A percentile compares a stretch with the other conserved stretches of the same genome.
These are phyloP conservation scores for Endothia cerciana DNA, from an alignment of 2,329 filamentous ascomycete species.

Conservation along the genomic window DNA sequence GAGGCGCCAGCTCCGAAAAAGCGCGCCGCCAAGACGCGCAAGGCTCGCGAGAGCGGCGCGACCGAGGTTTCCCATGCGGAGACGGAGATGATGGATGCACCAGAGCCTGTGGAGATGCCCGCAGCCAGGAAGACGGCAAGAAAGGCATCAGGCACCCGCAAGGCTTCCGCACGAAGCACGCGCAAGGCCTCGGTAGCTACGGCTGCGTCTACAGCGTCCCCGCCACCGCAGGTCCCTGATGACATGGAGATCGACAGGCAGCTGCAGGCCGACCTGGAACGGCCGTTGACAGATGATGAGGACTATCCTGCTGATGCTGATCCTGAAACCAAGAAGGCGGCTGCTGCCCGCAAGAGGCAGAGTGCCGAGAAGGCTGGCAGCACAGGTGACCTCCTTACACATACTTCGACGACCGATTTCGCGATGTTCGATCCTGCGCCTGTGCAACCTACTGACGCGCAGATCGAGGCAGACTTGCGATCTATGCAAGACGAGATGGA, in stretches of 20 bases:
- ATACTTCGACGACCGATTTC: slow-evolving; percentile 42
- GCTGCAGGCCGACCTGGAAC: slow-evolving; percentile 67
- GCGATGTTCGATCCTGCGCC: slow-evolving; percentile 58
- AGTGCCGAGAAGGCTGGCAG: slow-evolving; percentile 33
- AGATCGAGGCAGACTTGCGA: slow-evolving; percentile 55
- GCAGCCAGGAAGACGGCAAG: slow-evolving; percentile 48
- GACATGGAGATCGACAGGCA: slow-evolving; percentile 70
- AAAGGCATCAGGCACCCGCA: slow-evolving; percentile 47
- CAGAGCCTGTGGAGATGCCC: slow-evolving; percentile 37
- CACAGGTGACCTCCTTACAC: slow-evolving; percentile 25
- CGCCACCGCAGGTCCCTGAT: slow-evolving; percentile 50
- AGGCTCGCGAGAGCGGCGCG: slow-evolving; percentile 52
- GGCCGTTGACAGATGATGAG: slow-evolving; percentile 58
- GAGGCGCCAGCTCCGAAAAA: slow-evolving; percentile 63
- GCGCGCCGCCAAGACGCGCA: slow-evolving; percentile 55
- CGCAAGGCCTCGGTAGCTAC: slow-evolving; percentile 47
- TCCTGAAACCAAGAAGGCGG: slow-evolving; percentile 48
- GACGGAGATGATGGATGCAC: slow-evolving; percentile 44
- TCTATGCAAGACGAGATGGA: slow-evolving; percentile 56
- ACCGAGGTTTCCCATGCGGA: slow-evolving; percentile 47
- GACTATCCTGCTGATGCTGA: slow-evolving; percentile 46
- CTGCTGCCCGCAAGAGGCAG: slow-evolving; percentile 35
- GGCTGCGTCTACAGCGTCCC: slow-evolving; percentile 45
- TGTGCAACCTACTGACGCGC: slow-evolving; percentile 49
- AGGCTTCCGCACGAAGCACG: slow-evolving; percentile 44